Evolutionary conservation across 2,329 filamentous ascomycete species (phyloP), one percentile per base, ranked within the genome.

Genomic region (Cryphonectria radicalis): DNA sequence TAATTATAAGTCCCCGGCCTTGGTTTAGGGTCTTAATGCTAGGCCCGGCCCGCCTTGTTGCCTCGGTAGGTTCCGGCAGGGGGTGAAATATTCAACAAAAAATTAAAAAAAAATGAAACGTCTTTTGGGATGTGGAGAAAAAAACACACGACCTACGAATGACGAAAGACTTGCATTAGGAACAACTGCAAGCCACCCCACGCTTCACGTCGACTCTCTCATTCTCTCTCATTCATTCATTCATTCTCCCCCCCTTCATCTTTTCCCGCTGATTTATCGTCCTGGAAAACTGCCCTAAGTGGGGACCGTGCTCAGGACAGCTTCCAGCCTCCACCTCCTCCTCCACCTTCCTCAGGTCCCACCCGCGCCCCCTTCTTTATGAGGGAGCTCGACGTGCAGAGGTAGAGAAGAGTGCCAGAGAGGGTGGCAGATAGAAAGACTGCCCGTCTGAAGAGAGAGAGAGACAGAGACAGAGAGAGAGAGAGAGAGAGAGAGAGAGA

Each of bases 31-130:
- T 3, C 59, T 14, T 13, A 17, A 32, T 62, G 32, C 59, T 62
- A 62, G 59, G 59, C 59, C 22, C 59, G 59, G 59, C 32, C 59
- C 59, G 59, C 59, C 35, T 35, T 19, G 55, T 32, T 14, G 55
- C 55, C 55, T 62, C 59, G 59, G 59, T 25, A 40, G 32, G 11
- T 62, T 35, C 59, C 59, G 59, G 40, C 59, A 40, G 25, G 35
- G 59, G 59, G 14, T 17, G 55, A 59, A 28, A 32, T 59, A 32
- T 59, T 59, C 7, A 59, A 59, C 0, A 32, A 17, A n/a, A 46
- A 46, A 19, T 2, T 2, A 5, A 7, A 46, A 46, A 22, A 22
- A 46, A 46, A 46, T n/a, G 6, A 11, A 11, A 50, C 46, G 28
- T 50, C 19, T n/a, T n/a, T 7, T 10, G 11, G 53, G n/a, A 32